These are phyloP conservation scores for Drosera spatulata DNA, from an alignment of 179 eudicot species.

Conservation along the genomic window DNA sequence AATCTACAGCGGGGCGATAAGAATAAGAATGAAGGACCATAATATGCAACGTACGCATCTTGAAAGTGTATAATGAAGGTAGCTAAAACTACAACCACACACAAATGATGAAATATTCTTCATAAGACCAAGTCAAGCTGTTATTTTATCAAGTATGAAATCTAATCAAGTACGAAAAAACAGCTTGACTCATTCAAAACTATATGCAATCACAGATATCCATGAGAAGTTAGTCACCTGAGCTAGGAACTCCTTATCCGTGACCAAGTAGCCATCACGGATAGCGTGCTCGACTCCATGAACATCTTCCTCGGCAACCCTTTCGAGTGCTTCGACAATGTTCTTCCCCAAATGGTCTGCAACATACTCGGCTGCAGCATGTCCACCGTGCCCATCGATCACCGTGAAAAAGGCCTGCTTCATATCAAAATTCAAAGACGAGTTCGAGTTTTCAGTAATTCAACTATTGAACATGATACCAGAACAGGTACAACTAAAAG, in stretches of 20 bases:
- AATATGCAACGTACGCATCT: too few species aligned
- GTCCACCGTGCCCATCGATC: slow-evolving; percentile 64
- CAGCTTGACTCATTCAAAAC: slow-evolving; percentile 8
- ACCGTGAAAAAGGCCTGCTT: slow-evolving; percentile 53
- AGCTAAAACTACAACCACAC: too few species aligned
- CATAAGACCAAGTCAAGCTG: too few species aligned
- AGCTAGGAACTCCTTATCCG: slow-evolving; percentile 37
- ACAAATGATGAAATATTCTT: too few species aligned
- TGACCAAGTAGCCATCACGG: slow-evolving; percentile 32
- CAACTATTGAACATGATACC: too few species aligned
- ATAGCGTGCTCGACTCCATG: slow-evolving; percentile 21
- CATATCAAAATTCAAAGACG: background rate
- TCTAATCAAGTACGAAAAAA: background rate
- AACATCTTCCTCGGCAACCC: slow-evolving; percentile 7
- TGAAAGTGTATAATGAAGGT: too few species aligned
- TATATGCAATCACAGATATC: background rate
- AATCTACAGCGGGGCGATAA: too few species aligned
- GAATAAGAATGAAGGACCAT: too few species aligned
- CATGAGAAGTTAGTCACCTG: slow-evolving; percentile 18
- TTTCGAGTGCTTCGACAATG: slow-evolving; percentile 28
- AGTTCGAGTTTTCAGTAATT: too few species aligned
- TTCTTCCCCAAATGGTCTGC: slow-evolving; percentile 29
- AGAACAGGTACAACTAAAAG: too few species aligned
- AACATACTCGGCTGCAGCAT: slow-evolving; percentile 52
- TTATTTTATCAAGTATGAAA: too few species aligned